Conservation (phyloP, 192 early-diverging fungal genomes). For the Gonapodya sp. region DNA sequence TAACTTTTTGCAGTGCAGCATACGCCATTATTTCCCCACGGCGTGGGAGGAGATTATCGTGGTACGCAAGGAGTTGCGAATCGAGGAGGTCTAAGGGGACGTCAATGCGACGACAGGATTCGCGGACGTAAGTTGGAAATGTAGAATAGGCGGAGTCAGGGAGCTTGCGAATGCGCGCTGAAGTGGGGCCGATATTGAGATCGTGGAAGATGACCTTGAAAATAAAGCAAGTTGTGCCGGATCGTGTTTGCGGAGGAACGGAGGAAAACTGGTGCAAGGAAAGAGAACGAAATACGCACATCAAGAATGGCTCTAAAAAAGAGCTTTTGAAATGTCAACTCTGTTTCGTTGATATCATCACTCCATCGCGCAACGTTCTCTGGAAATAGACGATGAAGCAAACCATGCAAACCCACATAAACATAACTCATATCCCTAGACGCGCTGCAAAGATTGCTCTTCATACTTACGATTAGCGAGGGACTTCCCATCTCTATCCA, state of each 20-base stretch:
- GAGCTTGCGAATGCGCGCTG: not conserved
- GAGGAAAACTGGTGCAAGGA: no score
- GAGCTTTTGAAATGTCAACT: not conserved
- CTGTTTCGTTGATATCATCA: not conserved
- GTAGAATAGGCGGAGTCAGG: not conserved
- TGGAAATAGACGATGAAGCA: not conserved
- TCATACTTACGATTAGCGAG: not conserved
- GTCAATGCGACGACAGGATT: not conserved
- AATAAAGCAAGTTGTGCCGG: no score
- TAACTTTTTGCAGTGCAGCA: not conserved
- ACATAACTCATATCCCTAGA: not conserved
- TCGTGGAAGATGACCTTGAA: not conserved
- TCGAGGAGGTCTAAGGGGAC: not conserved
- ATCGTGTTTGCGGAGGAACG: no score
- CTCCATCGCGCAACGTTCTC: not conserved
- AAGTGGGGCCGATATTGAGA: not conserved
- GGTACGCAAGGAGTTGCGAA: not conserved
- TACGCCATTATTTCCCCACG: not conserved
- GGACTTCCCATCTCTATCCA: not conserved
- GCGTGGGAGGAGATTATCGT: not conserved
- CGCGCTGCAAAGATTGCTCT: not conserved
- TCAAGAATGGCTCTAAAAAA: not conserved
- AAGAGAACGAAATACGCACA: not conserved
- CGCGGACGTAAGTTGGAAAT: not conserved
- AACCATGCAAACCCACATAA: no score